Evolutionary conservation across 2,329 filamentous ascomycete species (phyloP).

Genomic region (Hypoxylon rubiginosum): DNA sequence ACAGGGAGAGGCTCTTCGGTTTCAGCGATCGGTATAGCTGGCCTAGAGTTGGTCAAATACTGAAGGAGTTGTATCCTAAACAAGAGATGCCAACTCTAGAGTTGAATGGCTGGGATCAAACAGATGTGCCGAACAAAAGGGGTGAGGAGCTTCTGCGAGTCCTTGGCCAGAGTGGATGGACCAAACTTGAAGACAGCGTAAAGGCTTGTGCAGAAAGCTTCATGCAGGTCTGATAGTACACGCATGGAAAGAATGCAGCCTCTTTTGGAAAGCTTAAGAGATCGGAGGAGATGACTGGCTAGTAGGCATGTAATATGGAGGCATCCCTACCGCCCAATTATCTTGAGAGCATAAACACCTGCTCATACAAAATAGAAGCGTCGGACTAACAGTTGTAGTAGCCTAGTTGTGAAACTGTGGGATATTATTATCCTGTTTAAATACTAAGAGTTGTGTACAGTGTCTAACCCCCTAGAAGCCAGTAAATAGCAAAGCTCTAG

Average conservation of each 20-base stretch:
- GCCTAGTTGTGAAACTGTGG: too few species aligned
- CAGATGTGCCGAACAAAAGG: slow-evolving; percentile 50
- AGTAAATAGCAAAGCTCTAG: not conserved
- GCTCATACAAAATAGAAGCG: too few species aligned
- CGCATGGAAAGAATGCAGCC: not conserved
- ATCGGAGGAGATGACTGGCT: not conserved
- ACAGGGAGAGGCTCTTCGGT: slow-evolving; percentile 51
- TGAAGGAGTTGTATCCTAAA: slow-evolving; percentile 49
- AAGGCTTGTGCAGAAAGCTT: slow-evolving; percentile 43
- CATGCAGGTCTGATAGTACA: slow-evolving; percentile 1
- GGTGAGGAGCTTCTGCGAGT: slow-evolving; percentile 46
- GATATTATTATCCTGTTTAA: too few species aligned
- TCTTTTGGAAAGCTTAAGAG: not conserved
- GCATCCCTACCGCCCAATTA: too few species aligned
- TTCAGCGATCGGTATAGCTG: slow-evolving; percentile 52
- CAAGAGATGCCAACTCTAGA: slow-evolving; percentile 42
- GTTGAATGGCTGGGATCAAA: slow-evolving; percentile 50
- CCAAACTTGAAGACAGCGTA: slow-evolving; percentile 50
- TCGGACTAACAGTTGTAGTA: too few species aligned
- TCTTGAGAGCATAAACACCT: too few species aligned
- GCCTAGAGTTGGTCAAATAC: slow-evolving; percentile 47
- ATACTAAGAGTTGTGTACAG: too few species aligned
- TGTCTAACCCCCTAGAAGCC: not conserved
- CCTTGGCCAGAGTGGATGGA: slow-evolving; percentile 50
- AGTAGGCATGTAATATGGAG: too few species aligned